Evolutionary conservation across 2,329 filamentous ascomycete species (phyloP), one percentile per base, ranked within the genome.

Genomic region (Chaetoscypha palmicola): DNA sequence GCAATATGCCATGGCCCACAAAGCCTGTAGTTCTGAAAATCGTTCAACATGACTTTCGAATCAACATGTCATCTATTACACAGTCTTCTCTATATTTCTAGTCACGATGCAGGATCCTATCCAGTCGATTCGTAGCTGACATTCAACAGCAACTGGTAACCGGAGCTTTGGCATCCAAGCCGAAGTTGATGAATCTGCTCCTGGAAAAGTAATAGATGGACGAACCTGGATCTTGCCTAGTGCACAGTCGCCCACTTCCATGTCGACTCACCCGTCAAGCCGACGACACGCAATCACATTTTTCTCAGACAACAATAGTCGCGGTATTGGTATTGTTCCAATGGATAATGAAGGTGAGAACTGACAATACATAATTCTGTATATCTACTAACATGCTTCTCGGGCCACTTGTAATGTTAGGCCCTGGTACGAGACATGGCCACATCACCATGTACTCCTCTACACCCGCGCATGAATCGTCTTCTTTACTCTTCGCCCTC

Each of bases 401-500:
- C n/a, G 4, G 11, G 2, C 34, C 34, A 7, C 16, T 4, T 20
- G 23, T 53, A 10, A 4, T 23, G 1, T 5, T 45, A 36, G 53
- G 42, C 24, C 49, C 57, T n/a, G 51, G 50, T n/a, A 32, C 31
- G n/a, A 34, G 41, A 11, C 38, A 51, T 16, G 50, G 47, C 20
- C 38, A 47, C 21, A 45, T 52, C 23, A 49, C 57, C 19, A 43
- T 70, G 16, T 63, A 70, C 47, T 61, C 62, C n/a, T 66, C 66
- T 16, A 51, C 66, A 1, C 58, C 69, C 0, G 70, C 70, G 0
- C 69, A 70, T 0, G 39, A 62, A 0, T 58, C 59, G 1, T 68
- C 68, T 4, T 48, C 62, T 23, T 43, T 70, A 1, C 52, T 69
- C 30, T 76, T 71, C 55, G 61, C 71, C 4, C 58, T 74, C 33